Evolutionary conservation across 2,329 filamentous ascomycete species (phyloP).

Genomic region (Aspergillus alliaceus): DNA sequence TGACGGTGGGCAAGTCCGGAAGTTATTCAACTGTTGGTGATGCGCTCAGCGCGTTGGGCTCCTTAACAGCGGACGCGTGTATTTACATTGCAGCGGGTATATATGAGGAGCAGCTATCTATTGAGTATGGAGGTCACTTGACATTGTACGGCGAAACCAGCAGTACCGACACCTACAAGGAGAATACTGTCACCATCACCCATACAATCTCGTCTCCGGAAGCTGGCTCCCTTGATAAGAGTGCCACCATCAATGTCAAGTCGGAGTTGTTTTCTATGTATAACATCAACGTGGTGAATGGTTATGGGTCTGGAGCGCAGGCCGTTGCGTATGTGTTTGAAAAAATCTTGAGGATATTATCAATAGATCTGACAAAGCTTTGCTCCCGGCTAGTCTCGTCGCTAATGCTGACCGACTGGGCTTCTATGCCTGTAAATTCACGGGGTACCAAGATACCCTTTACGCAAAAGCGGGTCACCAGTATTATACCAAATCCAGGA

Average conservation of each 20-base stretch:
- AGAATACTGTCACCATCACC: constrained; percentile 34
- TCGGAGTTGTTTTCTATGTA: constrained; percentile 32
- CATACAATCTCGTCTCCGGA: constrained; percentile 30
- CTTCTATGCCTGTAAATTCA: constrained; percentile 38
- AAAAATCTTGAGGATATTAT: no score
- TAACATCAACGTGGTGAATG: constrained; percentile 37
- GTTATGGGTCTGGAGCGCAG: constrained; percentile 33
- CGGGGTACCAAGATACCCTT: constrained; percentile 37
- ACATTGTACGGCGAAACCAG: no score
- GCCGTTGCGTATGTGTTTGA: constrained; percentile 31
- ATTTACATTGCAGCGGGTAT: constrained; percentile 35
- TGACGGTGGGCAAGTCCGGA: constrained; percentile 22
- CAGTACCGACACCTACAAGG: constrained; percentile 19
- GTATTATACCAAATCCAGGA: constrained; percentile 33
- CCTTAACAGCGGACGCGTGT: constrained; percentile 25
- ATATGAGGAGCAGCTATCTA: constrained; percentile 32
- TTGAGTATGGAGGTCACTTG: constrained; percentile 25
- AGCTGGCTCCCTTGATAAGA: constrained; percentile 32
- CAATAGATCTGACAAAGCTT: not conserved
- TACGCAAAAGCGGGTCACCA: constrained; percentile 36
- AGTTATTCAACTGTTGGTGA: constrained; percentile 25
- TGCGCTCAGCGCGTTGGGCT: constrained; percentile 28
- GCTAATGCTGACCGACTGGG: constrained; percentile 31
- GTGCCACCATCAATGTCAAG: constrained; percentile 32
- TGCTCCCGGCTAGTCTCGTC: constrained; percentile 24